phyloP scores from a whole-genome alignment of 441 rosid species.

The Omphalea diandra region DNA sequence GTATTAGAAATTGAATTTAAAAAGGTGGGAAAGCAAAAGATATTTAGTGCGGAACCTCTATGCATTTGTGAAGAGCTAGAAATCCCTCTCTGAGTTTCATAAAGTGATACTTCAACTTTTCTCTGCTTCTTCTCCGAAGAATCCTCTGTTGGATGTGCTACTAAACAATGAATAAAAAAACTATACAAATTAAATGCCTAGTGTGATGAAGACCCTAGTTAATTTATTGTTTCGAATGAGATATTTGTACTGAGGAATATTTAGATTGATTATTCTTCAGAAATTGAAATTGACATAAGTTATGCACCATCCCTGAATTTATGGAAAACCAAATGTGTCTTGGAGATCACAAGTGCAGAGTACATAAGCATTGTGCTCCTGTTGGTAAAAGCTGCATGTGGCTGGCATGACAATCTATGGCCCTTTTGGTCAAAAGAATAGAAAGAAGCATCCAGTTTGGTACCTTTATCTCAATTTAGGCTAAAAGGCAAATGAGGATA shows the following conservation, averaged over 20 bases:
- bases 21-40: not conserved
- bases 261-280: not conserved
- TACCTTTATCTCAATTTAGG: not conserved
- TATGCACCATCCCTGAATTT: not conserved
- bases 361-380: not conserved
- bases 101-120: not conserved
- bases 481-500: too few species aligned
- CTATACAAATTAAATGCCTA: too few species aligned
- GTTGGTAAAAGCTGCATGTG: not conserved
- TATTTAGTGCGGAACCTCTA: too few species aligned
- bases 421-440: not conserved
- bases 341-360: not conserved
- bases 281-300: not conserved
- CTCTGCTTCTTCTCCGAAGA: not conserved
- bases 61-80: not conserved
- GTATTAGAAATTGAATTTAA: not conserved
- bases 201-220: too few species aligned
- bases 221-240: not conserved
- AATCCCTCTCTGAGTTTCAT: not conserved
- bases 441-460: not conserved
- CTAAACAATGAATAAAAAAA: too few species aligned
- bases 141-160: not conserved
- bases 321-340: not conserved
- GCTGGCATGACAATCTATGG: not conserved
- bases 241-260: not conserved